Base-by-base conservation (phyloP, 352 stramenopile species). In the Globisporangium ultimum region DNA sequence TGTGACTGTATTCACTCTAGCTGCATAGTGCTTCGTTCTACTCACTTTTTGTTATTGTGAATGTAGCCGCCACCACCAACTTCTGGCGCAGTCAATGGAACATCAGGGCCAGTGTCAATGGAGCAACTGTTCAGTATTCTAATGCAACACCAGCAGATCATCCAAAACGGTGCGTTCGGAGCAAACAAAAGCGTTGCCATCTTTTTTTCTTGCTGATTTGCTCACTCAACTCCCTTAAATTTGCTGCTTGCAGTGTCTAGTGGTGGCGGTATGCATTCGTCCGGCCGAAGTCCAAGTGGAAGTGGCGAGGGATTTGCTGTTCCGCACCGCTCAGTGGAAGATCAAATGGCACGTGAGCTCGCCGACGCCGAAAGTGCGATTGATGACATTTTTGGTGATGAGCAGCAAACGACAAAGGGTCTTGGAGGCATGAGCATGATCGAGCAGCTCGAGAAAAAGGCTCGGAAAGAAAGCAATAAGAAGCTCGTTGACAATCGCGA, bases 141-240 rank as follows among this genome's bases (percentile, higher is more conserved):
- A 7, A 93, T 95, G 84, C 84, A 95, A 41, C 84, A 95, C 61
- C 87, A 95, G 24, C 80, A 93, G 58, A 88, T 93, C 45, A 92
- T 95, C 47, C 84, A 93, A 36, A 84, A 91, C 79, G 87, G 84
- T 89, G 36, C 12, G 50, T 63, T 10, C 28, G 8, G 9, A 36
- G 24, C 24, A 28, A 34, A 48, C 24, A 13, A 47, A 10, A n/a
- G 2, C 20, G 12, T n/a, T 10, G 11, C 11, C 2, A 47, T 1
- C 21, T 0, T 47, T 42, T 24, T n/a, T 21, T 45, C 1, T 43
- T 22, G 17, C 40, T 28, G 13, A 56, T 2, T 12, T 53, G 11
- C 4, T 46, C 1, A 48, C 0, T 42, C 42, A 36, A 13, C 32
- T 47, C 42, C 22, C 18, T 38, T 3, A 52, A 9, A 42, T 21